Percentiles rank a stretch among this genome's conserved stretches.
phyloP scores from a whole-genome alignment of 2,329 filamentous ascomycete species.

The Arthrobotrys iridis region DNA sequence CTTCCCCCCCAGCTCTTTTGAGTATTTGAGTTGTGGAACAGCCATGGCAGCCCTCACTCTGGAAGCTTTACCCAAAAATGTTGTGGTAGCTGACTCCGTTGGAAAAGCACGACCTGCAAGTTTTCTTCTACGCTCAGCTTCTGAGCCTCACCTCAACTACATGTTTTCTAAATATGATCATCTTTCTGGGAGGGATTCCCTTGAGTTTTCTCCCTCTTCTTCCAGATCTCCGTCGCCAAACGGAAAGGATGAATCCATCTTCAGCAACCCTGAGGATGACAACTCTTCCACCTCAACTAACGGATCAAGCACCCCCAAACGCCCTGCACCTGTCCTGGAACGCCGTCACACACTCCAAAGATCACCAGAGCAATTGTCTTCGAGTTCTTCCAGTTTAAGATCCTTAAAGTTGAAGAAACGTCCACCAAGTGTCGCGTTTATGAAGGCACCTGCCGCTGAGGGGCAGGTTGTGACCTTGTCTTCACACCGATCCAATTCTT shows the following conservation, averaged over 20 bases:
- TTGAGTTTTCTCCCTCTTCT: slow-evolving; percentile 49
- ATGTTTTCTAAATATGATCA: slow-evolving; percentile 53
- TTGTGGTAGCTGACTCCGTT: slow-evolving; percentile 50
- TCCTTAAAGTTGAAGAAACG: slow-evolving; percentile 50
- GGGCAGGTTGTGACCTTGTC: slow-evolving; percentile 52
- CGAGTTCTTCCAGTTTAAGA: slow-evolving; percentile 38
- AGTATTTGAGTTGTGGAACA: slow-evolving; percentile 42
- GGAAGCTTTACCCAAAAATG: slow-evolving; percentile 53
- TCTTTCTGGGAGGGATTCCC: slow-evolving; percentile 23
- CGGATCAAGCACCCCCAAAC: slow-evolving; percentile 43
- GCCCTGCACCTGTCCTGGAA: slow-evolving; percentile 46
- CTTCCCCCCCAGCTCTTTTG: not conserved
- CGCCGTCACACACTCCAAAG: slow-evolving; percentile 45
- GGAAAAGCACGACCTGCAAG: slow-evolving; percentile 42
- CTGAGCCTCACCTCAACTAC: slow-evolving; percentile 52
- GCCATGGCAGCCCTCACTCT: slow-evolving; percentile 48
- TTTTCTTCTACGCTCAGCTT: slow-evolving; percentile 48
- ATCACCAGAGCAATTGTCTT: slow-evolving; percentile 42
- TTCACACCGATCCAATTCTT: slow-evolving; percentile 42
- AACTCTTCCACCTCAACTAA: slow-evolving; percentile 48
- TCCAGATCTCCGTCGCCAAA: slow-evolving; percentile 49
- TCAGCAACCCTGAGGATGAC: slow-evolving; percentile 52
- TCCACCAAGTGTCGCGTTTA: slow-evolving; percentile 46
- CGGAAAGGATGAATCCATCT: slow-evolving; percentile 53
- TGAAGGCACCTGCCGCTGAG: slow-evolving; percentile 45